A percentile compares a stretch with the other conserved stretches of the same genome.
phyloP scores from a whole-genome alignment of 345 rosid genomes.

The Kandelia obovata region DNA sequence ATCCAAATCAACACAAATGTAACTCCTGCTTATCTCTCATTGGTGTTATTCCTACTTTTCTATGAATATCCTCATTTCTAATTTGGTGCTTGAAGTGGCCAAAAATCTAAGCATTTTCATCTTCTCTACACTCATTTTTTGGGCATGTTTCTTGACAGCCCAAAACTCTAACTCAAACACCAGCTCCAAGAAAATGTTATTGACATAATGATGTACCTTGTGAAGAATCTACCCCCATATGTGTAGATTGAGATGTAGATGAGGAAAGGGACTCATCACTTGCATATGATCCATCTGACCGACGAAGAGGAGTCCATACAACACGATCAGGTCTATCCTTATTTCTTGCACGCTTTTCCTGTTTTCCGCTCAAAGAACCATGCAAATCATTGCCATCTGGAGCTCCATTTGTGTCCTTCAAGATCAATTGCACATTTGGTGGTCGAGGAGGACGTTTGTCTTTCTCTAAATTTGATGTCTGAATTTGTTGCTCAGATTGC shows the following conservation, averaged over 20 bases:
- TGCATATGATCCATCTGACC: constrained; percentile 50
- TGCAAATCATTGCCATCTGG: constrained; percentile 41
- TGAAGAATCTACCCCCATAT: constrained; percentile 20
- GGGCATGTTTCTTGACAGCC: neutral
- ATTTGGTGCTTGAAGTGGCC: too few relatives aligned
- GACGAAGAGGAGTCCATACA: constrained; percentile 66
- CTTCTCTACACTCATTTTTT: too few relatives aligned
- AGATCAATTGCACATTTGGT: constrained; percentile 29
- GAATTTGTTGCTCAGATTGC: constrained; percentile 44
- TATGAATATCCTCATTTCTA: too few relatives aligned
- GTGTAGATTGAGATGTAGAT: constrained; percentile 25
- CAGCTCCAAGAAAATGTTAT: neutral
- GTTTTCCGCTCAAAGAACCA: constrained; percentile 38
- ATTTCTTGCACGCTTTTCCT: constrained; percentile 50
- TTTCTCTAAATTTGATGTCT: constrained; percentile 35
- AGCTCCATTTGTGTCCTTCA: constrained; percentile 46
- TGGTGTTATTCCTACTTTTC: too few relatives aligned
- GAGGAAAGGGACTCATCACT: constrained; percentile 45
- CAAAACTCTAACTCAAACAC: neutral
- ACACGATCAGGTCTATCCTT: constrained; percentile 75
- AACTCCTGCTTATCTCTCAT: too few relatives aligned
- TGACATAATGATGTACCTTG: constrained; percentile 16
- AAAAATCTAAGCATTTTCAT: too few relatives aligned
- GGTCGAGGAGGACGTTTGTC: constrained; percentile 48
- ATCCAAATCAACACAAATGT: too few relatives aligned